Percentiles rank a stretch among this genome's conserved stretches.
Conservation (phyloP, 176 grass and related monocot species). For the Calamus simplicifolius region DNA sequence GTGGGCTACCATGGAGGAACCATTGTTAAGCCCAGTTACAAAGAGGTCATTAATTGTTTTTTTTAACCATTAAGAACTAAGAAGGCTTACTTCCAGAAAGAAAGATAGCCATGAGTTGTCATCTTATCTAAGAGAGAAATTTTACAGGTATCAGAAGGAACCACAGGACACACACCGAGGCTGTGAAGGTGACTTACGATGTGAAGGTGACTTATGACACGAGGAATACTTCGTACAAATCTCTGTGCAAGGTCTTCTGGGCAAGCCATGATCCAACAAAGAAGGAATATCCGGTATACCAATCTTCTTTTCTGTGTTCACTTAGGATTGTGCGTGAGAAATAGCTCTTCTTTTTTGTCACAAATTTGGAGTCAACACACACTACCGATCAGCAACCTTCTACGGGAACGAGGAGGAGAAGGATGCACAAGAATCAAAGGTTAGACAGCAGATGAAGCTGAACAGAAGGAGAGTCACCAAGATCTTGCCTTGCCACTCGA, state of each 20-base stretch:
- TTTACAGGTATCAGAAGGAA: conserved; percentile 9
- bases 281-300: conserved; percentile 5
- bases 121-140: neutral
- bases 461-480: conserved; percentile 18
- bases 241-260: conserved; percentile 16
- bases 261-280: conserved; percentile 19
- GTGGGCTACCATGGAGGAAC: conserved; percentile 12
- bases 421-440: conserved; percentile 5
- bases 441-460: conserved; percentile 17
- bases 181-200: conserved; percentile 16
- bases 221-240: conserved; percentile 3
- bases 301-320: too few relatives aligned
- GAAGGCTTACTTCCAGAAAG: too few relatives aligned
- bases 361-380: conserved; percentile 3
- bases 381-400: conserved; percentile 13
- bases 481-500: neutral
- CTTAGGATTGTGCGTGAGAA: too few relatives aligned
- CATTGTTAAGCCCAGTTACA: conserved; percentile 7
- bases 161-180: conserved; percentile 19
- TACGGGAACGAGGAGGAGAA: conserved; percentile 5
- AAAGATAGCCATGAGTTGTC: neutral
- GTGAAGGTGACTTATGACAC: too few relatives aligned
- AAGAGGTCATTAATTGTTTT: conserved; percentile 2
- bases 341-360: neutral
- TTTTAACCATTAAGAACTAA: too few relatives aligned